Conservation (phyloP, 2,329 filamentous ascomycete species). For the Coniosporium tulheliwenetii region DNA sequence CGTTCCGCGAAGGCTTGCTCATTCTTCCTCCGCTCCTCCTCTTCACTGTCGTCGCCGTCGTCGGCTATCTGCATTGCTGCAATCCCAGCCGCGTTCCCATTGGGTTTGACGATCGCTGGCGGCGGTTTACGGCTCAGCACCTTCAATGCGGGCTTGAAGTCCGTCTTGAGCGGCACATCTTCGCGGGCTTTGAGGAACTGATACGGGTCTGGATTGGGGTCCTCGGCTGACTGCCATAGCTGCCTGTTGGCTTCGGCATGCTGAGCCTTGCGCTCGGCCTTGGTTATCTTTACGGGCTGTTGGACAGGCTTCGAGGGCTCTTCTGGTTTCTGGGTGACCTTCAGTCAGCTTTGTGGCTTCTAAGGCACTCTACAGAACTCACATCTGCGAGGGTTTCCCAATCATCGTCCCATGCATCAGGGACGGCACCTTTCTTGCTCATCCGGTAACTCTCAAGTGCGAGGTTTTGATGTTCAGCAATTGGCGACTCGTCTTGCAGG, state of each 20-base stretch:
- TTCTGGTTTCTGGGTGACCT: slow-evolving; percentile 7
- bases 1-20: slow-evolving; percentile 62
- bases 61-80: slow-evolving; percentile 29
- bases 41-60: slow-evolving; percentile 47
- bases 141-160: slow-evolving; percentile 71
- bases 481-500: too few relatives aligned
- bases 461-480: background rate
- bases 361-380: slow-evolving; percentile 7
- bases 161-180: slow-evolving; percentile 46
- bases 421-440: slow-evolving; percentile 34
- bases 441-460: slow-evolving; percentile 12
- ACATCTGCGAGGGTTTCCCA: slow-evolving; percentile 73
- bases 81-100: slow-evolving; percentile 30
- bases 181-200: slow-evolving; percentile 57
- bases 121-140: slow-evolving; percentile 71
- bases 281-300: slow-evolving; percentile 41
- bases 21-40: slow-evolving; percentile 41
- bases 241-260: slow-evolving; percentile 74
- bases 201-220: slow-evolving; percentile 47
- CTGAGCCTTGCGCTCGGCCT: slow-evolving; percentile 61
- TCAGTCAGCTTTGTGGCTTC: slow-evolving; percentile 4
- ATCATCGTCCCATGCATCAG: slow-evolving; percentile 83
- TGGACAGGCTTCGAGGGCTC: slow-evolving; percentile 13
- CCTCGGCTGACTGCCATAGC: slow-evolving; percentile 80
- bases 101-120: slow-evolving; percentile 42